Evolutionary conservation across 129 eudicot species (phyloP).

Genomic region (Helianthus tuberosus): DNA sequence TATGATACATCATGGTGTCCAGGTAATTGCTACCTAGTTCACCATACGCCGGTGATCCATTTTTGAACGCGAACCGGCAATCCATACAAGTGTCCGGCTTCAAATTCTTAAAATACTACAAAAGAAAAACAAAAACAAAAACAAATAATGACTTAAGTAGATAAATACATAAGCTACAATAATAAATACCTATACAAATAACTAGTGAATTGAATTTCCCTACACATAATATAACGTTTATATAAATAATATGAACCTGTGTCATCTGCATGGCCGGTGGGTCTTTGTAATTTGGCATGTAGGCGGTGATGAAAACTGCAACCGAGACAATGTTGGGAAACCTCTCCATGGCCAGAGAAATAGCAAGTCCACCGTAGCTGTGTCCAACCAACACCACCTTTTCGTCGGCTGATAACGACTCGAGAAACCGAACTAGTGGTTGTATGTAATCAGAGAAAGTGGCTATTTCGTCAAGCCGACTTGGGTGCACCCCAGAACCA

Average conservation of each 20-base stretch:
- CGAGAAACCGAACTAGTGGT: constrained; percentile 49
- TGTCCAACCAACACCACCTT: constrained; percentile 65
- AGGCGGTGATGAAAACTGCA: constrained; percentile 51
- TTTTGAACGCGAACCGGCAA: constrained; percentile 33
- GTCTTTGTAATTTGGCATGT: constrained; percentile 49
- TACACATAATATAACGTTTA: too few species aligned
- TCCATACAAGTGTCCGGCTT: constrained; percentile 40
- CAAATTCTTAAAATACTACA: constrained; percentile 44
- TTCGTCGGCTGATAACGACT: constrained; percentile 37
- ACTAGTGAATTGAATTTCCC: too few species aligned
- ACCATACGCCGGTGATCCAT: constrained; percentile 33
- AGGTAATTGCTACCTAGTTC: constrained; percentile 42
- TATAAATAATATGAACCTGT: constrained; percentile 28
- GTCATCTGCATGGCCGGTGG: constrained; percentile 49
- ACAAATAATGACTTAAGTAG: too few species aligned
- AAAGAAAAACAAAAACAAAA: neutral
- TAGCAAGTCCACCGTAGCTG: constrained; percentile 56
- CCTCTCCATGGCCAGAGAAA: constrained; percentile 62
- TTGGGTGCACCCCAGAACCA: constrained; percentile 53
- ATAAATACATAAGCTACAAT: neutral
- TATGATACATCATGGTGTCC: constrained; percentile 36
- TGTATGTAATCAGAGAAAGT: constrained; percentile 45
- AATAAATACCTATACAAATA: too few species aligned
- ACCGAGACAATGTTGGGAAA: constrained; percentile 41
- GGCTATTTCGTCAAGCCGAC: constrained; percentile 38